phyloP scores from a whole-genome alignment of 805 yeast genomes.

The Brettanomyces naardenensis region DNA sequence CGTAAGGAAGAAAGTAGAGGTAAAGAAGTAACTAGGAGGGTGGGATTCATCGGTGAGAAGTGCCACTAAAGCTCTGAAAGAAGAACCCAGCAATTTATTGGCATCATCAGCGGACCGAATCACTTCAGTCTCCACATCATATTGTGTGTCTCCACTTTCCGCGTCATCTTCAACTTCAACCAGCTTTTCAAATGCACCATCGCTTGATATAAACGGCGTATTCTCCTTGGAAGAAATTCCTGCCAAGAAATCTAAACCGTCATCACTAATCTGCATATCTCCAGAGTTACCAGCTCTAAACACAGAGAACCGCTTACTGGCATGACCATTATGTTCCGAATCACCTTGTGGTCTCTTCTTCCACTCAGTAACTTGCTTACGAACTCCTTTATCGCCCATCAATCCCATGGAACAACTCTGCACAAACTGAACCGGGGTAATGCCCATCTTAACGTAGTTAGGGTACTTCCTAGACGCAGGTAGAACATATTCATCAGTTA shows the following conservation, averaged over 20 bases:
- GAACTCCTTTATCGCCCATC: conserved; percentile 31
- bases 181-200: conserved; percentile 17
- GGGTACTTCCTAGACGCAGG: conserved; percentile 56
- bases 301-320: conserved; percentile 38
- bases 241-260: conserved; percentile 37
- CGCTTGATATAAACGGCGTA: conserved; percentile 23
- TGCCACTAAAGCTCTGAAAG: conserved; percentile 59
- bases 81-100: conserved; percentile 56
- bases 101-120: conserved; percentile 17
- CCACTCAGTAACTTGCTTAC: conserved; percentile 18
- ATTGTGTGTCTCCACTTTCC: background rate
- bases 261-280: conserved; percentile 36
- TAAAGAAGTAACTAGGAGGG: conserved; percentile 60
- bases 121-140: conserved; percentile 1
- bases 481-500: conserved; percentile 59
- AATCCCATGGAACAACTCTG: conserved; percentile 54
- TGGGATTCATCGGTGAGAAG: conserved; percentile 57
- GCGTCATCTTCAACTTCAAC: conserved; percentile 7
- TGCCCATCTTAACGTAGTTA: conserved; percentile 48
- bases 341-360: conserved; percentile 3
- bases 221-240: conserved; percentile 15
- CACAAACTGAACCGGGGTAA: conserved; percentile 55
- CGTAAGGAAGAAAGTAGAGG: conserved; percentile 69
- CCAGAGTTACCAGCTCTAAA: conserved; percentile 45
- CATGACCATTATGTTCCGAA: background rate